Conservation (phyloP, 2,329 filamentous ascomycete genomes). For the Pyrenophora tritici-repentis region DNA sequence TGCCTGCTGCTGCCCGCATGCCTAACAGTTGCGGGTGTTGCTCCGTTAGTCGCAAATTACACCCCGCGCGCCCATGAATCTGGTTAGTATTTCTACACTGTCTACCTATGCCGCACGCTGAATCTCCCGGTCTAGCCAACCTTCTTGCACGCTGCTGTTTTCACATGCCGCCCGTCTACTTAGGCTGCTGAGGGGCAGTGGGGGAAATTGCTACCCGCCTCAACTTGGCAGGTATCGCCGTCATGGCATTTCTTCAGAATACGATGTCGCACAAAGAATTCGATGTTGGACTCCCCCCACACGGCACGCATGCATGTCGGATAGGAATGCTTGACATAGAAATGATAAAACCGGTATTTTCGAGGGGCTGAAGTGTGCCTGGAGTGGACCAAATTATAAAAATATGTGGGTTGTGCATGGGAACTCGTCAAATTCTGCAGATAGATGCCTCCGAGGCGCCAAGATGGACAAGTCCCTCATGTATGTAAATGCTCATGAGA, state of each 20-base stretch:
- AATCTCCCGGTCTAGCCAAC: no score
- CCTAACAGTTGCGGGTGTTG: constrained; percentile 5
- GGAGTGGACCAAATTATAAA: no score
- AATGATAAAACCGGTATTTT: not conserved
- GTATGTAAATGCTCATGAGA: not conserved
- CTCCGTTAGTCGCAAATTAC: constrained; percentile 7
- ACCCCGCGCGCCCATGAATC: constrained; percentile 3
- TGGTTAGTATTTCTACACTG: not conserved
- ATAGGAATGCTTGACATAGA: no score
- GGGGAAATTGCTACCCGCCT: constrained; percentile 1
- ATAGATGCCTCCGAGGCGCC: no score
- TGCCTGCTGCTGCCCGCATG: constrained; percentile 1
- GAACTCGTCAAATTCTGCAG: no score
- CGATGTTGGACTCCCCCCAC: constrained; percentile 9
- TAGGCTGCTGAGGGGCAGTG: not conserved
- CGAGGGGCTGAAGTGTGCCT: no score
- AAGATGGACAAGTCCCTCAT: not conserved
- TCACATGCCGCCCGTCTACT: not conserved
- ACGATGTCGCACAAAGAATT: constrained; percentile 14
- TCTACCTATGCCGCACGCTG: not conserved
- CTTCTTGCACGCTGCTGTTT: not conserved
- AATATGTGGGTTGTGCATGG: no score
- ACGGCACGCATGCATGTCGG: not conserved
- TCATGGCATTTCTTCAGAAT: constrained; percentile 16
- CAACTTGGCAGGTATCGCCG: constrained; percentile 2